These are phyloP conservation scores for Hypericum androsaemum DNA, from an alignment of 345 rosid genomes.

Conservation along the genomic window DNA sequence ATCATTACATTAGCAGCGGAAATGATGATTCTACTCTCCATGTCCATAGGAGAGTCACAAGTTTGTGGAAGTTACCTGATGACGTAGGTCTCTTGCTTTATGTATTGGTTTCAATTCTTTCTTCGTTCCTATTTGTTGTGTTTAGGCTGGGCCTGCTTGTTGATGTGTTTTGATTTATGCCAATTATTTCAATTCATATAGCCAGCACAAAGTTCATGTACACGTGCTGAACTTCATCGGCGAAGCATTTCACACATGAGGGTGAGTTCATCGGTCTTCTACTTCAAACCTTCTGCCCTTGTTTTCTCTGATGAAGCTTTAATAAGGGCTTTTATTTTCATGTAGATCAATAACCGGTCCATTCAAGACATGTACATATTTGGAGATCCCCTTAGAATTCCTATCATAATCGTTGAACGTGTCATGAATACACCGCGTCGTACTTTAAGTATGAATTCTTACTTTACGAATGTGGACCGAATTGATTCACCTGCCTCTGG, in stretches of 20 bases:
- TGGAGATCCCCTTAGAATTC: constrained; percentile 72
- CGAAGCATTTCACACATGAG: constrained; percentile 93
- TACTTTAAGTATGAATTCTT: constrained; percentile 64
- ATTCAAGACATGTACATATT: constrained; percentile 90
- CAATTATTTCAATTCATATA: constrained; percentile 19
- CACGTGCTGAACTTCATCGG: constrained; percentile 91
- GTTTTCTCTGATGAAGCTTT: constrained; percentile 8
- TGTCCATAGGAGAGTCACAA: constrained; percentile 48
- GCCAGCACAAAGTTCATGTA: constrained; percentile 78
- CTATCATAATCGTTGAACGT: constrained; percentile 71
- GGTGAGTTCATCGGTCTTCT: constrained; percentile 32
- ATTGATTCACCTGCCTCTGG: constrained; percentile 27
- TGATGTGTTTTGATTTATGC: constrained; percentile 6
- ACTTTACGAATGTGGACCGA: constrained; percentile 53
- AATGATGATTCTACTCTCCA: constrained; percentile 50
- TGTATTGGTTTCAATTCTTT: background rate
- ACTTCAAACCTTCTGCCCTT: background rate
- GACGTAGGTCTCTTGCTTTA: constrained; percentile 41
- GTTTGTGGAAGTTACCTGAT: constrained; percentile 52
- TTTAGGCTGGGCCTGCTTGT: too few relatives aligned
- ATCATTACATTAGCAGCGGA: constrained; percentile 69
- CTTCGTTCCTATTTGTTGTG: constrained; percentile 11
- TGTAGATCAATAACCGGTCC: constrained; percentile 78
- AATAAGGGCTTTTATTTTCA: constrained; percentile 14
- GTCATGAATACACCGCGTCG: constrained; percentile 82